These are phyloP conservation scores for Neurospora sp. DNA, from an alignment of 495 filamentous ascomycete genomes.

Conservation along the genomic window DNA sequence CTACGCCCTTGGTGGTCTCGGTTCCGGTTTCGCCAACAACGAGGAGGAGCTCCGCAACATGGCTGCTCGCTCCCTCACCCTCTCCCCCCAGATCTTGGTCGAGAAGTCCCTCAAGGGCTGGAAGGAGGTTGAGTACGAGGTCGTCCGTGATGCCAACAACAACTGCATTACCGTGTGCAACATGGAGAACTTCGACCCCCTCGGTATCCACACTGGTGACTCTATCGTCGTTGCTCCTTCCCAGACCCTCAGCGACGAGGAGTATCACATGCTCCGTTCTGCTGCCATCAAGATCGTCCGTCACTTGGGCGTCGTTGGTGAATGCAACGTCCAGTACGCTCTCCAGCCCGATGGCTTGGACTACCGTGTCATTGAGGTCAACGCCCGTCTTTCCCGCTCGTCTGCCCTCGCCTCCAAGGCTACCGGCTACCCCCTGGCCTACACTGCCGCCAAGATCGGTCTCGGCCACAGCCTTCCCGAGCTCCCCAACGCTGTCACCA, in stretches of 20 bases:
- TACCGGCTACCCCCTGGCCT: slow-evolving; percentile 92
- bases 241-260: slow-evolving; percentile 91
- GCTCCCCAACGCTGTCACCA: slow-evolving; percentile 92
- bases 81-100: slow-evolving; percentile 94
- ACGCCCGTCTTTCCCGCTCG: slow-evolving; percentile 91
- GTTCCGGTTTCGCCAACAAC: slow-evolving; percentile 94
- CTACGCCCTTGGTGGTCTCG: slow-evolving; percentile 89
- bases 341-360: slow-evolving; percentile 89
- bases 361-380: slow-evolving; percentile 97
- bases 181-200: slow-evolving; percentile 98
- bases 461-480: slow-evolving; percentile 90
- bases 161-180: slow-evolving; percentile 99
- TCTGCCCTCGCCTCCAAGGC: slow-evolving; percentile 96
- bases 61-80: slow-evolving; percentile 81
- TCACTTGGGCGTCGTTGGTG: slow-evolving; percentile 89
- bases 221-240: slow-evolving; percentile 94
- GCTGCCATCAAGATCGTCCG: slow-evolving; percentile 94
- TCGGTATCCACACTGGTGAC: slow-evolving; percentile 94
- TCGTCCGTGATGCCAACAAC: slow-evolving; percentile 85
- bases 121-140: slow-evolving; percentile 98
- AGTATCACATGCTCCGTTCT: slow-evolving; percentile 97
- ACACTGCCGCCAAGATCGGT: slow-evolving; percentile 94
- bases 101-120: slow-evolving; percentile 99
- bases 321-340: slow-evolving; percentile 98
- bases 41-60: slow-evolving; percentile 86